Conservation (phyloP, 2,329 filamentous ascomycete genomes). For the Fusarium guadeloupense region DNA sequence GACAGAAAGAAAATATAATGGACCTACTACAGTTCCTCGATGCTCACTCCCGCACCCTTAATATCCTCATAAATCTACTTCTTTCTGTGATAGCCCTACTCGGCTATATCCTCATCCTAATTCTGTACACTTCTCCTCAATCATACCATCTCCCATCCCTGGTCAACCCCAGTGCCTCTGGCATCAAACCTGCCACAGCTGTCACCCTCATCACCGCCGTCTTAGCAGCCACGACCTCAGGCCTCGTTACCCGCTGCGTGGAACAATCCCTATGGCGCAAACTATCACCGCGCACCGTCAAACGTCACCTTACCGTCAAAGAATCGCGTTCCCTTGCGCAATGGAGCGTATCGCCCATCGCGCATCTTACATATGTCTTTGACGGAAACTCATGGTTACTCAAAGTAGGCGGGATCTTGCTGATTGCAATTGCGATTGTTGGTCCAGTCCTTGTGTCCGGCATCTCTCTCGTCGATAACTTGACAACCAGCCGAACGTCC, state of each 20-base stretch:
- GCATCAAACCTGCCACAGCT: conserved; percentile 12
- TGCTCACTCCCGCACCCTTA: too few relatives aligned
- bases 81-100: too few relatives aligned
- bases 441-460: conserved; percentile 23
- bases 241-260: conserved; percentile 18
- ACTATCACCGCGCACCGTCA: background rate
- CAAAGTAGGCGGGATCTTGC: conserved; percentile 2
- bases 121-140: conserved; percentile 8
- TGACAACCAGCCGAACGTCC: background rate
- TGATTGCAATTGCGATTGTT: conserved; percentile 13
- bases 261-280: conserved; percentile 27
- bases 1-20: too few relatives aligned
- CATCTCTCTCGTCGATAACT: background rate
- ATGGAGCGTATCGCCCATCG: conserved; percentile 17
- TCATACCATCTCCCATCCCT: conserved; percentile 15
- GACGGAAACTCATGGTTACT: conserved; percentile 18
- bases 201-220: conserved; percentile 19
- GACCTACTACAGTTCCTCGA: too few relatives aligned
- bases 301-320: background rate
- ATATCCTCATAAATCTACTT: too few relatives aligned
- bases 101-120: conserved; percentile 9
- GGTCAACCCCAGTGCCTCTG: background rate
- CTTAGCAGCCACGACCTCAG: conserved; percentile 8
- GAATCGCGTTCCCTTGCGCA: conserved; percentile 16
- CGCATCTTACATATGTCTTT: conserved; percentile 13